These are phyloP conservation scores for Teratosphaeria zuluensis DNA, from an alignment of 2,329 filamentous ascomycete species.

Conservation along the genomic window DNA sequence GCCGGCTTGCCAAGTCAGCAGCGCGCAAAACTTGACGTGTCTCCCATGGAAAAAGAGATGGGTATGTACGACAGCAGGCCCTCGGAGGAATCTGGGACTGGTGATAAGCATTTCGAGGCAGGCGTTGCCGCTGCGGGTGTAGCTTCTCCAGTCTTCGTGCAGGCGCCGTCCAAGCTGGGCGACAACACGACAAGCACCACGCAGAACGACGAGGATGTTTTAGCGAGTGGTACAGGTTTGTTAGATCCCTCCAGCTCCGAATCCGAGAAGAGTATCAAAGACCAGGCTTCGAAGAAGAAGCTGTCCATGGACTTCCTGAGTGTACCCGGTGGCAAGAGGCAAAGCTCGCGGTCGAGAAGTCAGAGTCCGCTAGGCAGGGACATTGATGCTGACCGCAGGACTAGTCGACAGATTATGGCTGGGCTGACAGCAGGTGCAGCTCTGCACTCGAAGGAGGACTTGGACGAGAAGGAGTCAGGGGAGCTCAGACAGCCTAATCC, in stretches of 20 bases:
- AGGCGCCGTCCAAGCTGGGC: slow-evolving; percentile 1
- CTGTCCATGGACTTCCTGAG: slow-evolving; percentile 14
- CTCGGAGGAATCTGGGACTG: not conserved
- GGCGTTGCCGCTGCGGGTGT: slow-evolving; percentile 3
- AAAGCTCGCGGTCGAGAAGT: slow-evolving; percentile 8
- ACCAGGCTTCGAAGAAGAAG: slow-evolving; percentile 11
- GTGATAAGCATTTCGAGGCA: slow-evolving; percentile 7
- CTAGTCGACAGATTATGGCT: slow-evolving; percentile 11
- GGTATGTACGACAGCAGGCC: not conserved
- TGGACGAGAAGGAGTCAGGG: slow-evolving; percentile 18
- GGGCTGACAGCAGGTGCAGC: slow-evolving; percentile 26
- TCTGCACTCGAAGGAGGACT: slow-evolving; percentile 3
- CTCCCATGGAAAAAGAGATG: not conserved
- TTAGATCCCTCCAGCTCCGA: slow-evolving; percentile 25
- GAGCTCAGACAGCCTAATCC: slow-evolving; percentile 22
- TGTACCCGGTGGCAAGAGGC: slow-evolving; percentile 6
- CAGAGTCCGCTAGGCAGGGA: slow-evolving; percentile 19
- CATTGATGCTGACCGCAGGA: slow-evolving; percentile 11
- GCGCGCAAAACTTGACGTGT: not conserved
- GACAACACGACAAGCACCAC: slow-evolving; percentile 7
- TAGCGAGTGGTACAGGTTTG: slow-evolving; percentile 21
- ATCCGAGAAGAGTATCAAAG: slow-evolving; percentile 17
- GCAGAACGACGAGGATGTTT: not conserved
- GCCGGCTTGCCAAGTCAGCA: slow-evolving; percentile 14
- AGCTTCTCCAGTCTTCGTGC: not conserved